Evolutionary conservation across 1,284 basidiomycete genomes (phyloP).

Genomic region (Boletus smithii): DNA sequence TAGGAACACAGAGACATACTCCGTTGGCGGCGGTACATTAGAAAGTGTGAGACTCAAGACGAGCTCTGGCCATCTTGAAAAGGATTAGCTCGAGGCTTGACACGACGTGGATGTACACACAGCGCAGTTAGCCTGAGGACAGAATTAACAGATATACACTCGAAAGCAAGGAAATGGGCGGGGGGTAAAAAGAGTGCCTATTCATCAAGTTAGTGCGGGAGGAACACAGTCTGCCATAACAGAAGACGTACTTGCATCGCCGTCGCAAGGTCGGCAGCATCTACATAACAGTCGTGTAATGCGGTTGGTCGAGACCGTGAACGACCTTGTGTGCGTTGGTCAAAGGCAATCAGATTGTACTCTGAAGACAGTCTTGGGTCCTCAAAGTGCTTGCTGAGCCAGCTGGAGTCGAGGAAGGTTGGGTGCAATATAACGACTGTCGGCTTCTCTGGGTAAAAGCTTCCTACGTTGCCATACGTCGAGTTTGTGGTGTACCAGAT

Average conservation of each 20-base stretch:
- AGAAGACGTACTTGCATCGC: constrained; percentile 52
- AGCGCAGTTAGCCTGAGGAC: constrained; percentile 61
- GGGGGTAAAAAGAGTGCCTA: constrained; percentile 63
- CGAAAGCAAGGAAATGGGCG: constrained; percentile 64
- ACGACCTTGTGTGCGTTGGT: constrained; percentile 64
- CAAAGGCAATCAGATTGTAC: constrained; percentile 72
- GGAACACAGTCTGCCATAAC: neutral
- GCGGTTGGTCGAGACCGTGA: constrained; percentile 52
- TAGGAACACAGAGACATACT: constrained; percentile 43
- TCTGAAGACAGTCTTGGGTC: constrained; percentile 55
- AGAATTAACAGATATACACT: constrained; percentile 48
- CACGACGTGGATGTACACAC: constrained; percentile 37
- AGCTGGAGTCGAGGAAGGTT: constrained; percentile 61
- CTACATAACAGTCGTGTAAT: constrained; percentile 67
- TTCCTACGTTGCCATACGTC: constrained; percentile 50
- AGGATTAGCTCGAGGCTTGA: constrained; percentile 7
- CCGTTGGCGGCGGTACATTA: constrained; percentile 63
- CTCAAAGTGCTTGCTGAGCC: constrained; percentile 64
- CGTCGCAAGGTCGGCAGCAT: constrained; percentile 69
- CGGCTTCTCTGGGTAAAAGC: constrained; percentile 61
- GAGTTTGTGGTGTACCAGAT: constrained; percentile 70
- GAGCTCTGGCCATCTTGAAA: constrained; percentile 63
- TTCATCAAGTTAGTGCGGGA: neutral
- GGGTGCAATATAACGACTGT: constrained; percentile 67
- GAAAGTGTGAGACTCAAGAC: constrained; percentile 65